Conservation (phyloP, 805 yeast genomes). For the Priceomyces castillae region DNA sequence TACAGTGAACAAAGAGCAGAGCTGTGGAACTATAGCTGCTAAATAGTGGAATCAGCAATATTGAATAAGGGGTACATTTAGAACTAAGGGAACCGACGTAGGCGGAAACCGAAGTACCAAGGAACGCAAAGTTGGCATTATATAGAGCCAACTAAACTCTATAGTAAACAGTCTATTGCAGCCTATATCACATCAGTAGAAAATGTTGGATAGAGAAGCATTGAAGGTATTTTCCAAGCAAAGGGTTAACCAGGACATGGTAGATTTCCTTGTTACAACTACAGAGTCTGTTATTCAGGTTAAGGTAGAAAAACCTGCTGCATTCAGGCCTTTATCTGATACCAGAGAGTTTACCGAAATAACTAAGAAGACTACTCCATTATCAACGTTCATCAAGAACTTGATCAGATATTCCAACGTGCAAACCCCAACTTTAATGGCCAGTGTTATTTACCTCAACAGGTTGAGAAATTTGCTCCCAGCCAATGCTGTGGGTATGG, state of each 20-base stretch:
- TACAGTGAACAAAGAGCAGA: too few relatives aligned
- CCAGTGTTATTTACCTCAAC: conserved; percentile 78
- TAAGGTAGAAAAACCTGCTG: conserved; percentile 18
- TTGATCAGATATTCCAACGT: conserved; percentile 82
- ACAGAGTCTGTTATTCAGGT: conserved; percentile 56
- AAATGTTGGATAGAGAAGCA: conserved; percentile 42
- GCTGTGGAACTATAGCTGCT: too few relatives aligned
- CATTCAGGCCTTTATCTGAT: conserved; percentile 39
- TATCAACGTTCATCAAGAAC: conserved; percentile 64
- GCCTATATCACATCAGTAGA: too few relatives aligned
- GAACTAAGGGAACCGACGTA: background rate
- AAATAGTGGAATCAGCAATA: background rate
- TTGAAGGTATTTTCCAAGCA: conserved; percentile 52
- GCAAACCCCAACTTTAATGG: conserved; percentile 93
- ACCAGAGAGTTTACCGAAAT: conserved; percentile 27
- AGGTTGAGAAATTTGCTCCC: conserved; percentile 78
- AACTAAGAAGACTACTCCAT: conserved; percentile 21
- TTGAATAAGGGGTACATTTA: background rate
- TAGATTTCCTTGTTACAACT: conserved; percentile 54
- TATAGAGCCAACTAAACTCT: too few relatives aligned
- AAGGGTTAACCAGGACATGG: conserved; percentile 58
- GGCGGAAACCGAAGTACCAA: background rate
- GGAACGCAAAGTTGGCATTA: background rate
- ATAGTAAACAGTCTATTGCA: too few relatives aligned
- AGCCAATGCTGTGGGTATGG: conserved; percentile 85